Conservation (phyloP, 305 asterid genomes). For the Plantago coronopus region DNA sequence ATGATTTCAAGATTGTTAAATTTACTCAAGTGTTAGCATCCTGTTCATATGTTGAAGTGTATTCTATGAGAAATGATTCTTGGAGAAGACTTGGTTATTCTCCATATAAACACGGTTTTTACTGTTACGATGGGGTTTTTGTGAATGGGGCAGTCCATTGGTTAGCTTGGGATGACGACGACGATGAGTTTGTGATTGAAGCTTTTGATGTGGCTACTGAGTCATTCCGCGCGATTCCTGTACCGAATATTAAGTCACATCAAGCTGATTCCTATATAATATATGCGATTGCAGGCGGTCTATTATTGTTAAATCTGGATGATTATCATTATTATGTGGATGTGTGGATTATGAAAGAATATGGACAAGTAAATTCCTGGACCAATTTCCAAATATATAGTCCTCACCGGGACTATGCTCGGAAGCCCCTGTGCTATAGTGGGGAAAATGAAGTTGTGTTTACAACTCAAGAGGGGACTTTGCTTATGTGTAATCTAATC, state of each 20-base stretch:
- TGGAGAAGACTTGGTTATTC: not conserved
- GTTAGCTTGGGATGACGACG: too few relatives aligned
- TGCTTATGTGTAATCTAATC: not conserved
- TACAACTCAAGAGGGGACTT: not conserved
- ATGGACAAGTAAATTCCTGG: too few relatives aligned
- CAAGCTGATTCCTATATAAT: too few relatives aligned
- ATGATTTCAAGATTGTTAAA: too few relatives aligned
- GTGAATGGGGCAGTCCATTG: not conserved
- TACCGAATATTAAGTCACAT: too few relatives aligned
- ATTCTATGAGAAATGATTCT: too few relatives aligned
- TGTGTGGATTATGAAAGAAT: not conserved
- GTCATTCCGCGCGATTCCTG: not conserved
- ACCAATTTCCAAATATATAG: too few relatives aligned
- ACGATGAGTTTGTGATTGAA: not conserved
- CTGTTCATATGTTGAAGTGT: too few relatives aligned
- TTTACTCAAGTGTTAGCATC: too few relatives aligned
- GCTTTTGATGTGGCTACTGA: conserved; percentile 1
- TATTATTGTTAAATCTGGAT: too few relatives aligned
- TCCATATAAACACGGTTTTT: not conserved
- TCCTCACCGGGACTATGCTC: too few relatives aligned
- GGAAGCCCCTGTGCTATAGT: conserved; percentile 1
- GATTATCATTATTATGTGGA: too few relatives aligned
- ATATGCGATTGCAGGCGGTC: not conserved
- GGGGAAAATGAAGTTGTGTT: not conserved
- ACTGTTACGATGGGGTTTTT: not conserved